Percentiles rank a stretch among this genome's conserved stretches.
Conservation (phyloP, 805 yeast genomes). For the Grigorovia jiainica region DNA sequence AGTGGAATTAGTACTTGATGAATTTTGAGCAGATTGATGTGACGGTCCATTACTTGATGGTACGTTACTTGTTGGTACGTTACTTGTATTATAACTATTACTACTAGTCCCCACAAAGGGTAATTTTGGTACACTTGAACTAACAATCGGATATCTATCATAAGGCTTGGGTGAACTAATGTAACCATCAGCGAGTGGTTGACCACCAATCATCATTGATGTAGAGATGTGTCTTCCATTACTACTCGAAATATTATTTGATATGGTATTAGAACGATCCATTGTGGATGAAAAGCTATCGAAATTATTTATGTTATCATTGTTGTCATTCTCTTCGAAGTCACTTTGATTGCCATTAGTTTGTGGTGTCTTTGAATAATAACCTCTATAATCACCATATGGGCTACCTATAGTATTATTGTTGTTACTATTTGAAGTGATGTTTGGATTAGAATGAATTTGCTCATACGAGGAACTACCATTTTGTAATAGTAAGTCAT, state of each 20-base stretch:
- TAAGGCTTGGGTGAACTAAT: constrained; percentile 43
- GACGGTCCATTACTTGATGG: background rate
- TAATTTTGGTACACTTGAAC: constrained; percentile 33
- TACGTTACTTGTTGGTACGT: no score
- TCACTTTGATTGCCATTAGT: no score
- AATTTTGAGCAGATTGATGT: background rate
- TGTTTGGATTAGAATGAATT: background rate
- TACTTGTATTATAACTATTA: background rate
- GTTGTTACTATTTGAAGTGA: background rate
- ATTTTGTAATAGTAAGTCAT: background rate
- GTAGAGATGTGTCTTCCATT: background rate
- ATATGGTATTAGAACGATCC: constrained; percentile 4
- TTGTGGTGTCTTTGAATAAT: constrained; percentile 16
- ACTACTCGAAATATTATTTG: constrained; percentile 4
- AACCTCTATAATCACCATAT: constrained; percentile 20
- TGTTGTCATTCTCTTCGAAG: no score
- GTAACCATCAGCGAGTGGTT: constrained; percentile 5
- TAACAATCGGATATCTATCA: constrained; percentile 58
- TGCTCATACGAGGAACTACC: background rate
- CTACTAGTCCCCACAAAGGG: background rate
- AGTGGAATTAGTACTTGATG: background rate
- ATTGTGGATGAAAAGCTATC: constrained; percentile 3
- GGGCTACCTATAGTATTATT: constrained; percentile 2
- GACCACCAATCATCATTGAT: background rate
- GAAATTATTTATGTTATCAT: constrained; percentile 3